A percentile compares a stretch with the other conserved stretches of the same genome.
phyloP scores from a whole-genome alignment of 1,284 basidiomycete genomes.

The Amylostereum chailletii region DNA sequence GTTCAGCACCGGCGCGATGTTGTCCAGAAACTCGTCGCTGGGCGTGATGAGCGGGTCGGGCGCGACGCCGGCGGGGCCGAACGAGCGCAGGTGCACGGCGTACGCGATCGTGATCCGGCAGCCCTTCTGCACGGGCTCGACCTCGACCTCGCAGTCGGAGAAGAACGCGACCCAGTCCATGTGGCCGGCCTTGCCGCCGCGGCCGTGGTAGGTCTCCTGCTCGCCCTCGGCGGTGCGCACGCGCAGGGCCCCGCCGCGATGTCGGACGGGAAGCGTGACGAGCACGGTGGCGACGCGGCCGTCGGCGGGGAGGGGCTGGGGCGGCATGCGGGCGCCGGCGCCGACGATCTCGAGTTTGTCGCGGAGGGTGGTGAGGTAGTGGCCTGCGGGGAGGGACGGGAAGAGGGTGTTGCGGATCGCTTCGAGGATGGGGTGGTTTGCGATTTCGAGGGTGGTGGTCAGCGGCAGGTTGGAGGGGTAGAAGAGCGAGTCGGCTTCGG shows the following conservation, averaged over 20 bases:
- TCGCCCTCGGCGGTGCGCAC: slow-evolving; percentile 46
- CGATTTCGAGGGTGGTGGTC: slow-evolving; percentile 66
- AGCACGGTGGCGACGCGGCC: slow-evolving; percentile 63
- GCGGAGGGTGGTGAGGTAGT: slow-evolving; percentile 57
- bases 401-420: slow-evolving; percentile 63
- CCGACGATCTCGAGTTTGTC: slow-evolving; percentile 65
- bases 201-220: slow-evolving; percentile 55
- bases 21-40: slow-evolving; percentile 63
- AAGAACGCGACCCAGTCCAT: slow-evolving; percentile 71
- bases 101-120: slow-evolving; percentile 63
- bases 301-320: slow-evolving; percentile 50
- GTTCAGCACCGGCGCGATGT: slow-evolving; percentile 62
- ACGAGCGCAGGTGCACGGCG: slow-evolving; percentile 58
- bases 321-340: slow-evolving; percentile 47
- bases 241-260: slow-evolving; percentile 57
- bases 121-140: slow-evolving; percentile 62
- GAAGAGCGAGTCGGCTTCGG: slow-evolving; percentile 54
- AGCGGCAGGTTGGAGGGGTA: slow-evolving; percentile 65
- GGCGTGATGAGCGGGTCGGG: slow-evolving; percentile 60
- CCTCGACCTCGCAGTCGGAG: slow-evolving; percentile 64
- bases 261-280: slow-evolving; percentile 64
- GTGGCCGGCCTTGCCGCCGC: slow-evolving; percentile 54
- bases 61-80: slow-evolving; percentile 44
- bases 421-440: slow-evolving; percentile 73
- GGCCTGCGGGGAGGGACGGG: slow-evolving; percentile 55